These are phyloP conservation scores for Annulohypoxylon maeteangense DNA, from an alignment of 495 filamentous ascomycete genomes.

Conservation along the genomic window DNA sequence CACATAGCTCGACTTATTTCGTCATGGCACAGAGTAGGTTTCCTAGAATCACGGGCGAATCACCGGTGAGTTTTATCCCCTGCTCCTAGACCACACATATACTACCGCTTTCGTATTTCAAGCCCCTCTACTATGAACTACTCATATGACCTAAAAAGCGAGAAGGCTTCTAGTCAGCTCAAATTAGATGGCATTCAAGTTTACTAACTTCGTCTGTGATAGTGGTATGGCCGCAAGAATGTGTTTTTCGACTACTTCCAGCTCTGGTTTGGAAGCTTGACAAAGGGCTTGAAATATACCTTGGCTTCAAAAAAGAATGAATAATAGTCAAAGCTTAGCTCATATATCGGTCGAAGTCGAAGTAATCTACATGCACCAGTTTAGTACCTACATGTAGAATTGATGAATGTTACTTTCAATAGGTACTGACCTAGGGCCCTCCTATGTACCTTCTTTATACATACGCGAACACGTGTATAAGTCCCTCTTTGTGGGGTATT, in stretches of 20 bases:
- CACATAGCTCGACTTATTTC: slow-evolving; percentile 50
- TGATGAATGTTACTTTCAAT: too few species aligned
- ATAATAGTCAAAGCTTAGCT: background rate
- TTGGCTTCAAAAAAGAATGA: slow-evolving; percentile 28
- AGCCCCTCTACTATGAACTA: background rate
- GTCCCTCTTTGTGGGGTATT: background rate
- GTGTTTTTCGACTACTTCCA: slow-evolving; percentile 45
- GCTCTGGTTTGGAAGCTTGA: slow-evolving; percentile 45
- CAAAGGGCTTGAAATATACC: slow-evolving; percentile 47
- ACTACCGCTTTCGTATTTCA: background rate
- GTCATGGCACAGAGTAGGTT: slow-evolving; percentile 45
- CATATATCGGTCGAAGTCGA: background rate
- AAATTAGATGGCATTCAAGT: background rate
- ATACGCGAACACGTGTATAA: background rate
- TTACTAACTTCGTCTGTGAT: slow-evolving; percentile 6
- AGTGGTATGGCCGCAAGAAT: slow-evolving; percentile 46
- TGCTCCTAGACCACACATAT: background rate
- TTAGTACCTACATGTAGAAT: too few species aligned
- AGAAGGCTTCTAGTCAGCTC: background rate
- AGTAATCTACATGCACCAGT: background rate
- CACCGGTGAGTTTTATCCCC: slow-evolving; percentile 45
- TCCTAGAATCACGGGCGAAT: slow-evolving; percentile 45
- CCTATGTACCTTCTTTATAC: background rate
- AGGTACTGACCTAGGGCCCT: background rate
- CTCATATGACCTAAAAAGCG: background rate